Percentiles rank a stretch among this genome's conserved stretches.
phyloP scores from a whole-genome alignment of 495 filamentous ascomycete species.

The Podospora pseudopauciseta region DNA sequence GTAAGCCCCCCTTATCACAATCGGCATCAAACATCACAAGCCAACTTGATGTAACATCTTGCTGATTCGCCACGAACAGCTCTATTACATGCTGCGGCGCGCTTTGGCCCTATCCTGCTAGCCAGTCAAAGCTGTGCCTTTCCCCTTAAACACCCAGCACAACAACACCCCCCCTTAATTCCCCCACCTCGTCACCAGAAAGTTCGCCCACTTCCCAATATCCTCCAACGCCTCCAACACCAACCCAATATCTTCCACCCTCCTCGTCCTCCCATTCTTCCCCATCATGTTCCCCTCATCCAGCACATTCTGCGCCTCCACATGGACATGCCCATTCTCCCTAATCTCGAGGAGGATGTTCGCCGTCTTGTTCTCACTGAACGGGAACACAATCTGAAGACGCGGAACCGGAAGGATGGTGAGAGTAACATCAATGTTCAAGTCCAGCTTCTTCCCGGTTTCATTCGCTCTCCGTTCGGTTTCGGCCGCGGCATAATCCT shows the following conservation, averaged over 20 bases:
- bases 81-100: too few relatives aligned
- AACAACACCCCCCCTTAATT: not conserved
- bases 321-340: constrained; percentile 55
- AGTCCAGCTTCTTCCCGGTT: not conserved
- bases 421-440: constrained; percentile 49
- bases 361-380: constrained; percentile 35
- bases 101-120: too few relatives aligned
- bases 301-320: constrained; percentile 43
- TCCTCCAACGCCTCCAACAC: constrained; percentile 44
- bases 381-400: constrained; percentile 51
- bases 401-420: constrained; percentile 44
- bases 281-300: constrained; percentile 23
- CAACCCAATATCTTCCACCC: constrained; percentile 33
- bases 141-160: too few relatives aligned
- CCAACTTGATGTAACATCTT: too few relatives aligned
- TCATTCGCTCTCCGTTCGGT: not conserved
- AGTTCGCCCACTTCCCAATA: constrained; percentile 60
- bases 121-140: too few relatives aligned
- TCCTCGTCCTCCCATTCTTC: constrained; percentile 22
- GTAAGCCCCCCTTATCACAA: too few relatives aligned
- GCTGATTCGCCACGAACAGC: too few relatives aligned
- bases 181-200: constrained; percentile 35
- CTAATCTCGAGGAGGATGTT: constrained; percentile 57
- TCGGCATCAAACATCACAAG: too few relatives aligned
- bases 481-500: not conserved